Evolutionary conservation across 352 stramenopile species (phyloP), one percentile per base, ranked within the genome.

Genomic region (Phytophthora tubulina): DNA sequence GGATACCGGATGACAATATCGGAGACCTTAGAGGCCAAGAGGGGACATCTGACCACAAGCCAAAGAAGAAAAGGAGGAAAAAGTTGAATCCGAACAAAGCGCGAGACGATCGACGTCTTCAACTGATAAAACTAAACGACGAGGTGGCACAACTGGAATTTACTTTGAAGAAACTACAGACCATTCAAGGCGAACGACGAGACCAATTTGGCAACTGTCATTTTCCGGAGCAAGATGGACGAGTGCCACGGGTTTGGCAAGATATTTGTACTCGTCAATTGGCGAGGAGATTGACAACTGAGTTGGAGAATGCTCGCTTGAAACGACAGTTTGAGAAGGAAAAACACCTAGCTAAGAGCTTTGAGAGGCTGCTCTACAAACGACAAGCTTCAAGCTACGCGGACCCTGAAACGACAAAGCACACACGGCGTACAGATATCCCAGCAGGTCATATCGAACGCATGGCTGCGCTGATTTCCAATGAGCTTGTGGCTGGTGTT

Each of bases 271-370:
- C 42, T 2, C 50, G 51, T 5, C 72, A 83, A 38, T 14, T 70
- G 6, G n/a, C 31, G 6, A 63, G 56, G 2, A 54, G 68, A 10
- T 11, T 70, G 31, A 54, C 73, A 21, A 56, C 69, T 4, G 64
- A 83, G 27, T 27, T 39, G 8, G 76, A 80, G 38, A 83, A 83
- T 50, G 13, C 63, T 4, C 61, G 50, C 3, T 62, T 83, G 27
- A 80, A 80, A 52, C 51, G 56, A n/a, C 56, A 72, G 39, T 66
- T 67, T 15, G 72, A 80, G 17, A 64, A 54, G 35, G 69, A 81
- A 53, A 63, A 76, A 14, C 63, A 76, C 13, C 55, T 80, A 8
- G 72, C 66, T 8, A 54, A 69, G 36, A 77, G 56, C 41, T 58
- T 83, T 5, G 49, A 76, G 45, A 79, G 76, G 58, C 42, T 78